Base-by-base conservation (phyloP, 345 rosid species). In the Ailanthus altissimus region DNA sequence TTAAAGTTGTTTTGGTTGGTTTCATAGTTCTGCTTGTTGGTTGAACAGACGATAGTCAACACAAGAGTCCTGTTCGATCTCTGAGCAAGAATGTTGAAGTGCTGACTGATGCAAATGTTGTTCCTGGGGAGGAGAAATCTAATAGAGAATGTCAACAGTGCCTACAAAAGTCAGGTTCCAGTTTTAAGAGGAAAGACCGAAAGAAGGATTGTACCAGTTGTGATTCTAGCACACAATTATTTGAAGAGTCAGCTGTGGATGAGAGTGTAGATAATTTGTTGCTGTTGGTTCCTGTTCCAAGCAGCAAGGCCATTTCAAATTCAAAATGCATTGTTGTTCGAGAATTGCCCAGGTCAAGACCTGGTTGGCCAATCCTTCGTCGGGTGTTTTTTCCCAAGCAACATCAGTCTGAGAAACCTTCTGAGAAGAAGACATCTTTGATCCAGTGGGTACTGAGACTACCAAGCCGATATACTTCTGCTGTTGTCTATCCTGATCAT, bases 331-430 rank as follows among this genome's bases (percentile, higher is more conserved):
- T 53, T 63, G 32, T 45, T 28, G 67, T 75, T 40, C 67, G 18
- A 73, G 76, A 78, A 81, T 70, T 21, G 14, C 40, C 66, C 2
- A 70, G 62, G 58, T 53, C 80, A 40, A 92, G 80, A 83, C 83
- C 78, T 16, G 84, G 97, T 58, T 93, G 99, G 99, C 80, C 79
- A 60, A 68, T 90, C 46, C 85, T 93, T 66, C 87, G 88, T 23
- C 75, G 86, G 73, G 21, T 84, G 67, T 65, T 93, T 69, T 40
- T 79, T 58, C 51, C 70, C 72, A 86, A 83, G 77, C 75, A 75
- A 47, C 84, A 72, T 18, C 81, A 60, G 47, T 23, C 76, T 47
- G 81, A 85, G 77, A 90, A 78, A 84, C 75, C 84, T 80, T 81
- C 80, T 67, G 84, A 72, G 13, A 91, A 88, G 83, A 89, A 76